A percentile compares a stretch with the other conserved stretches of the same genome.
These are phyloP conservation scores for Alternaria ventricosa DNA, from an alignment of 2,329 filamentous ascomycete species.

Conservation along the genomic window DNA sequence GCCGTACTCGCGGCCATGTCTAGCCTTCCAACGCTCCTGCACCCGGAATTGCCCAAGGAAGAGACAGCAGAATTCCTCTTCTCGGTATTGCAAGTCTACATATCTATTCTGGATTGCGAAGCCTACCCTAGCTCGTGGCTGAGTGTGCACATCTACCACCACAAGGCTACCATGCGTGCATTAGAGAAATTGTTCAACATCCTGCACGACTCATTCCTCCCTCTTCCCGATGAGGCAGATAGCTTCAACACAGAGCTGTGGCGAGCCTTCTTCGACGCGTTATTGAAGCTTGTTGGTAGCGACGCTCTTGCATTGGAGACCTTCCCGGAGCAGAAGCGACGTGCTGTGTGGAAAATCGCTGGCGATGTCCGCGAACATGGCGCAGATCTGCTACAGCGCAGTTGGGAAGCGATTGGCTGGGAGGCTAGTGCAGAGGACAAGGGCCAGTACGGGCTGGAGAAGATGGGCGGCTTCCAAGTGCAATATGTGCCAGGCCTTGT, in stretches of 20 bases:
- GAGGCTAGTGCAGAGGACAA: slow-evolving; percentile 83
- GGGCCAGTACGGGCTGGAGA: slow-evolving; percentile 76
- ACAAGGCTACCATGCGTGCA: slow-evolving; percentile 85
- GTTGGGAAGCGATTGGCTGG: slow-evolving; percentile 97
- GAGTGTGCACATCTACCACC: slow-evolving; percentile 90
- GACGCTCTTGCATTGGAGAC: slow-evolving; percentile 90
- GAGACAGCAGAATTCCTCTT: slow-evolving; percentile 78
- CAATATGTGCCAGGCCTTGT: slow-evolving; percentile 96
- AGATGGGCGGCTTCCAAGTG: slow-evolving; percentile 95
- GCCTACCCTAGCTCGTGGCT: slow-evolving; percentile 91
- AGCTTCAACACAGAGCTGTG: slow-evolving; percentile 91
- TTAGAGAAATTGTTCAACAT: slow-evolving; percentile 82
- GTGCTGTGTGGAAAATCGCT: slow-evolving; percentile 98
- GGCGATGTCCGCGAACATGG: slow-evolving; percentile 94
- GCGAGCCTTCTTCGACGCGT: slow-evolving; percentile 89
- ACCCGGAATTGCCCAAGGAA: slow-evolving; percentile 75
- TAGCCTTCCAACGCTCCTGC: slow-evolving; percentile 74
- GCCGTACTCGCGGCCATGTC: slow-evolving; percentile 84
- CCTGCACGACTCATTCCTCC: slow-evolving; percentile 82
- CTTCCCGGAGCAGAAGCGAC: slow-evolving; percentile 93
- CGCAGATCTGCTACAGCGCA: slow-evolving; percentile 80
- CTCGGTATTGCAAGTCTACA: slow-evolving; percentile 81
- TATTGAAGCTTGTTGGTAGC: slow-evolving; percentile 88
- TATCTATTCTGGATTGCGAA: slow-evolving; percentile 86
- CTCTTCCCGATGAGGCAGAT: slow-evolving; percentile 89